Evolutionary conservation across 2,329 filamentous ascomycete genomes (phyloP).

Genomic region (Scedosporium aurantiacum): DNA sequence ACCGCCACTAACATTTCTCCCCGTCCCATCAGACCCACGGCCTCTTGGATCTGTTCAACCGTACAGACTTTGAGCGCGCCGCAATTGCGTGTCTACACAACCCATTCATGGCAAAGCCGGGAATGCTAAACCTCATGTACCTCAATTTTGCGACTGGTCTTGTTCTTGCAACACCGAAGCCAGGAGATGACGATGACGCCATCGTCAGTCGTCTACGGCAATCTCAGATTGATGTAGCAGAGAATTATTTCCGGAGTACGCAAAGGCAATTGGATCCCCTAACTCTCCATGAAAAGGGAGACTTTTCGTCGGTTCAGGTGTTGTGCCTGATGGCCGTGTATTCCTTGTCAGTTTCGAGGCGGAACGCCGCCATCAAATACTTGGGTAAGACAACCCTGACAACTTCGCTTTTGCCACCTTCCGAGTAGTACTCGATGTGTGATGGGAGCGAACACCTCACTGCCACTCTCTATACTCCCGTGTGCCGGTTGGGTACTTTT

Average conservation of each 20-base stretch:
- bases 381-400: conserved; percentile 32
- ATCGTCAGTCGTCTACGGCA: conserved; percentile 40
- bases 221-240: conserved; percentile 40
- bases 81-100: conserved; percentile 44
- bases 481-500: not conserved
- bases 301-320: conserved; percentile 55
- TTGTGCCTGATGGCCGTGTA: conserved; percentile 54
- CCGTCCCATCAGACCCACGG: conserved; percentile 38
- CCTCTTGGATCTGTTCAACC: conserved; percentile 49
- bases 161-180: conserved; percentile 41
- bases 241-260: conserved; percentile 51
- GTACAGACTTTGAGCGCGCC: conserved; percentile 32
- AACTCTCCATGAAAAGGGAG: conserved; percentile 46
- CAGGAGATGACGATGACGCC: conserved; percentile 34
- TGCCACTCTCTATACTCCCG: not conserved
- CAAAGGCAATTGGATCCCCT: conserved; percentile 36
- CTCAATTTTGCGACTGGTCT: conserved; percentile 54
- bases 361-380: conserved; percentile 52
- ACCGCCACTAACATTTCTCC: not conserved
- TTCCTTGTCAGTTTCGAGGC: conserved; percentile 48
- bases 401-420: not conserved
- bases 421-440: not conserved
- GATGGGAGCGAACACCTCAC: not conserved
- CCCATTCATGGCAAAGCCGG: conserved; percentile 35
- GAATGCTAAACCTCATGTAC: conserved; percentile 48